phyloP scores from a whole-genome alignment of 1,139 yeast genomes.

The Debaryomycetaceae sp. region DNA sequence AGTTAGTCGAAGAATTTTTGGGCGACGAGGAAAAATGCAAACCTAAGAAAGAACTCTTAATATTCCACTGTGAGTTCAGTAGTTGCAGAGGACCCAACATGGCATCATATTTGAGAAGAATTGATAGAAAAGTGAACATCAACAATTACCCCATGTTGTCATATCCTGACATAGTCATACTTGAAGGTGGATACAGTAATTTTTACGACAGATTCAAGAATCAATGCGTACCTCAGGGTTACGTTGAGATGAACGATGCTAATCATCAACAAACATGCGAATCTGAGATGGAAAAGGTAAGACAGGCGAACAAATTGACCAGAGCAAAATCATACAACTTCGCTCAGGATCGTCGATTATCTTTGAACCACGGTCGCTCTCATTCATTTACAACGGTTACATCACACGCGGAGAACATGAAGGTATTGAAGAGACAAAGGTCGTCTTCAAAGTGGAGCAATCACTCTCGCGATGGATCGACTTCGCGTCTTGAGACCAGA shows the following conservation, averaged over 20 bases:
- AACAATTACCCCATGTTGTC: constrained; percentile 74
- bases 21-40: constrained; percentile 4
- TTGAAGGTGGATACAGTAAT: constrained; percentile 87
- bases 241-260: constrained; percentile 83
- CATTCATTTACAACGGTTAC: constrained; percentile 32
- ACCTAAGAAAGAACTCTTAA: constrained; percentile 43
- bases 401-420: constrained; percentile 26
- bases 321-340: constrained; percentile 34
- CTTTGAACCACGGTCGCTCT: constrained; percentile 22
- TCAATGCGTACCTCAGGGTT: constrained; percentile 70
- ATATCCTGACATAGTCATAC: constrained; percentile 83
- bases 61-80: constrained; percentile 94
- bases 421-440: constrained; percentile 35
- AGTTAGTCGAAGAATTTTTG: constrained; percentile 53
- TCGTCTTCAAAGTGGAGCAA: constrained; percentile 14
- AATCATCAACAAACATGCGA: constrained; percentile 67
- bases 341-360: constrained; percentile 6
- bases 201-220: constrained; percentile 57
- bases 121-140: constrained; percentile 73
- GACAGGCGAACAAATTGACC: constrained; percentile 53
- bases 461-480: neutral
- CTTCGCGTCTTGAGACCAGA: constrained; percentile 9
- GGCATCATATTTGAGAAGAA: constrained; percentile 81
- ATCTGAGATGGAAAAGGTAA: constrained; percentile 64
- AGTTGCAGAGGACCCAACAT: constrained; percentile 89